Conservation (phyloP, 306 rosid species). For the Nissolia schottii region DNA sequence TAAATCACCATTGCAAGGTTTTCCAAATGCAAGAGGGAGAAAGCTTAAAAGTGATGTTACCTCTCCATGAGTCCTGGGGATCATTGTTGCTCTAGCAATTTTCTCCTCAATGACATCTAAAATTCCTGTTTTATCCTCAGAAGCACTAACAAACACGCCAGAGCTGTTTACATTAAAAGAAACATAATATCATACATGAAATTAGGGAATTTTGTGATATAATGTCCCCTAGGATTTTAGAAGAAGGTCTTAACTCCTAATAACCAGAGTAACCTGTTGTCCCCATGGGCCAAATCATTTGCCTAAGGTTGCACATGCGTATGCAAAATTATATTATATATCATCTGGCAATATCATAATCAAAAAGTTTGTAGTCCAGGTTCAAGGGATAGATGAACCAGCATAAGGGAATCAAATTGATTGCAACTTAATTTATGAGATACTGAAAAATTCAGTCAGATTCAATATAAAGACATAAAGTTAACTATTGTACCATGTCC, state of each 20-base stretch:
- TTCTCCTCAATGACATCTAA: slow-evolving; percentile 72
- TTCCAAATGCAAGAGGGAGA: neutral
- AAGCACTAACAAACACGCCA: slow-evolving; percentile 69
- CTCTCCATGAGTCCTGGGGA: slow-evolving; percentile 86
- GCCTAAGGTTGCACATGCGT: neutral
- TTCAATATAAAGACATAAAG: neutral
- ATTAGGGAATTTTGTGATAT: neutral
- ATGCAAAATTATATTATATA: slow-evolving; percentile 7
- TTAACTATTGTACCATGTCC: neutral
- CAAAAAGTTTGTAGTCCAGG: neutral
- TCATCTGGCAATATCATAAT: no score
- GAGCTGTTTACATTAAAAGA: slow-evolving; percentile 45
- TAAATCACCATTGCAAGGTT: neutral
- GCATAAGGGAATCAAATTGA: slow-evolving; percentile 4
- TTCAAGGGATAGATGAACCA: neutral
- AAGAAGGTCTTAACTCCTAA: neutral
- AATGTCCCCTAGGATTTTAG: slow-evolving; percentile 1
- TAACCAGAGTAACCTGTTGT: slow-evolving; percentile 6
- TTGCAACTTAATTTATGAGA: neutral
- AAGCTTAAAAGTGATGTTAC: slow-evolving; percentile 30
- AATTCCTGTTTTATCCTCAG: slow-evolving; percentile 60
- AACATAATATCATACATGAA: slow-evolving; percentile 15
- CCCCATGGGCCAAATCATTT: neutral
- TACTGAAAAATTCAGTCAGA: neutral
- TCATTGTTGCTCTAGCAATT: slow-evolving; percentile 77